Conservation (phyloP, 768 basidiomycete species). For the Podaxis sp. region DNA sequence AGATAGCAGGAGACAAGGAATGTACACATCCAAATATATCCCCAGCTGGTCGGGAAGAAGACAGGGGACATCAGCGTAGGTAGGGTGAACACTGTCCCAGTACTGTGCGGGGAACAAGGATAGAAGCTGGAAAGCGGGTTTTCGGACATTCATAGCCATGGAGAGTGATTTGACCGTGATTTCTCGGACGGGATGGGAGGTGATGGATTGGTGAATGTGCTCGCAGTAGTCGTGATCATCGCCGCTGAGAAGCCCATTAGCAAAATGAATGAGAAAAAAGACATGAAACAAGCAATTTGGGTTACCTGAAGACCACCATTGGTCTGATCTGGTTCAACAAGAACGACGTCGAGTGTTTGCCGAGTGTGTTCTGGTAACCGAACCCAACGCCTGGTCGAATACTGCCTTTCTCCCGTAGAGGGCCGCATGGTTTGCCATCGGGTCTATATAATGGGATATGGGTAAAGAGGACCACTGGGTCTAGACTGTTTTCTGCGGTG, state of each 20-base stretch:
- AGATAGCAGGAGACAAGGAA: constrained; percentile 65
- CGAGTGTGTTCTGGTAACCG: constrained; percentile 87
- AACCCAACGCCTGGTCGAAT: constrained; percentile 74
- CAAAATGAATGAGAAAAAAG: constrained; percentile 10
- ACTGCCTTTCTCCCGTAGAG: constrained; percentile 68
- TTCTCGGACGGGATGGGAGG: constrained; percentile 47
- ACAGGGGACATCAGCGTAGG: constrained; percentile 63
- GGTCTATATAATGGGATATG: constrained; percentile 89
- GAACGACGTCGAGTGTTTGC: constrained; percentile 61
- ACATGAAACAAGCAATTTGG: background rate
- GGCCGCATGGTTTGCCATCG: constrained; percentile 70
- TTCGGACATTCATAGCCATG: constrained; percentile 82
- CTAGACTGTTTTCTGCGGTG: constrained; percentile 27
- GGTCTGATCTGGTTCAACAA: constrained; percentile 67
- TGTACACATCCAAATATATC: constrained; percentile 73
- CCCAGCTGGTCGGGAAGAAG: constrained; percentile 81
- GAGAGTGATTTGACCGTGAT: constrained; percentile 89
- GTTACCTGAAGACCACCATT: constrained; percentile 72
- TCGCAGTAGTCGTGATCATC: constrained; percentile 98
- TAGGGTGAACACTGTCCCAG: constrained; percentile 21
- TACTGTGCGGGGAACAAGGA: constrained; percentile 49
- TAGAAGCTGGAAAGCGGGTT: constrained; percentile 89
- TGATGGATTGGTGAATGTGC: constrained; percentile 45
- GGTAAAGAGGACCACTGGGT: constrained; percentile 71
- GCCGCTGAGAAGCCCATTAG: constrained; percentile 48